A percentile compares a stretch with the other conserved stretches of the same genome.
phyloP scores from a whole-genome alignment of 2,329 filamentous ascomycete species.

The Pseudopyricularia javanii region DNA sequence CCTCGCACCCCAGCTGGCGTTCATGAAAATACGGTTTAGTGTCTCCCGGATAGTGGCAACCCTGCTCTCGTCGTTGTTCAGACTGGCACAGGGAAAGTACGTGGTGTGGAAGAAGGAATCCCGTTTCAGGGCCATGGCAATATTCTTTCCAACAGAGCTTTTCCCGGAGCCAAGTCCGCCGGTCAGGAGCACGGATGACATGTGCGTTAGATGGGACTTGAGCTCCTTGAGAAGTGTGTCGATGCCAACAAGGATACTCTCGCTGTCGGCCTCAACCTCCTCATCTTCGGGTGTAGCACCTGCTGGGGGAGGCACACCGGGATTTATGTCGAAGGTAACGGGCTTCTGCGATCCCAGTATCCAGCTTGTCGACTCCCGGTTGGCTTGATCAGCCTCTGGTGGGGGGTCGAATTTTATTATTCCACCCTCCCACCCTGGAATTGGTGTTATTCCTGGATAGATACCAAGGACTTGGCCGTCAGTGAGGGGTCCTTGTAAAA shows the following conservation, averaged over 20 bases:
- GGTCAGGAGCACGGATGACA: conserved; percentile 81
- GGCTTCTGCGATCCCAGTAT: conserved; percentile 66
- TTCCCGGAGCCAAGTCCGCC: conserved; percentile 88
- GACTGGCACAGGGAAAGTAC: conserved; percentile 76
- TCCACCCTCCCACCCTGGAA: conserved; percentile 67
- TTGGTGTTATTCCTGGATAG: conserved; percentile 38
- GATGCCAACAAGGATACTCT: conserved; percentile 64
- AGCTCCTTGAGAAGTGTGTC: conserved; percentile 64
- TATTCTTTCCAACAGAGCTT: conserved; percentile 62
- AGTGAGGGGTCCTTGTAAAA: conserved; percentile 76
- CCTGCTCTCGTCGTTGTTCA: conserved; percentile 83
- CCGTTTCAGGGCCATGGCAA: conserved; percentile 61
- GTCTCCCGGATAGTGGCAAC: conserved; percentile 87
- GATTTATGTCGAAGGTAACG: conserved; percentile 62
- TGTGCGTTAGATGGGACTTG: conserved; percentile 64
- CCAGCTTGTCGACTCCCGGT: conserved; percentile 46
- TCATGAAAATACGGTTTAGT: conserved; percentile 71
- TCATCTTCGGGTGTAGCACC: conserved; percentile 49
- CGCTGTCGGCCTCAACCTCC: conserved; percentile 19
- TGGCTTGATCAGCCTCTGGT: conserved; percentile 22
- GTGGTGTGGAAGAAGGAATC: conserved; percentile 69
- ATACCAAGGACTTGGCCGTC: conserved; percentile 69
- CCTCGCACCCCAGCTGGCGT: conserved; percentile 81
- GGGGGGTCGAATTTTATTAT: conserved; percentile 66
- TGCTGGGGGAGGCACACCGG: conserved; percentile 25